Percentiles rank a stretch among this genome's conserved stretches.
Evolutionary conservation across 768 basidiomycete species (phyloP).

Genomic region (Macrocybe gigantea): DNA sequence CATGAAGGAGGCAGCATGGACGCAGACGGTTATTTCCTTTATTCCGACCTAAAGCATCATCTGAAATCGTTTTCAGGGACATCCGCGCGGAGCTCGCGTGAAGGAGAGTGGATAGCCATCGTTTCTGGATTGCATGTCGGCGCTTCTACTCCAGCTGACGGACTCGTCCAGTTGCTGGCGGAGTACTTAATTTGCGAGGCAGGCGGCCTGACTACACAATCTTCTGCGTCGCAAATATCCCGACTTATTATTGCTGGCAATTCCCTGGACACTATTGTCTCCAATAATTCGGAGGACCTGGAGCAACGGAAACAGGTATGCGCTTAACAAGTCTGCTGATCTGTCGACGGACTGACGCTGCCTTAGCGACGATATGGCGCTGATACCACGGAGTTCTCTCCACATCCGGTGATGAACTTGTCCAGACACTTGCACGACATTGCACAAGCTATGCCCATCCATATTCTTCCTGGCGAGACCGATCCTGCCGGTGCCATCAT

Average conservation of each 20-base stretch:
- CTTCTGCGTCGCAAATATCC: conserved; percentile 65
- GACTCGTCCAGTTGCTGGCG: conserved; percentile 78
- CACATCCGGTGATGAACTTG: conserved; percentile 69
- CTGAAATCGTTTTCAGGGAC: conserved; percentile 1
- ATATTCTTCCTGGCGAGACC: conserved; percentile 79
- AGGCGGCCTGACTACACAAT: conserved; percentile 63
- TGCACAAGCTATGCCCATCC: conserved; percentile 72
- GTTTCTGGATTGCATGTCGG: conserved; percentile 86
- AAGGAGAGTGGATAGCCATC: conserved; percentile 77
- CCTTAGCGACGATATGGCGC: conserved; percentile 60
- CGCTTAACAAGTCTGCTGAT: conserved; percentile 3
- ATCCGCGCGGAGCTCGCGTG: conserved; percentile 9
- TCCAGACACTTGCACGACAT: conserved; percentile 72
- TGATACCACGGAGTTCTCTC: conserved; percentile 60
- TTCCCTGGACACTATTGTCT: conserved; percentile 56
- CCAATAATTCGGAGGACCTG: conserved; percentile 23
- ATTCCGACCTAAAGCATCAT: conserved; percentile 1
- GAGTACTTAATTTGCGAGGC: conserved; percentile 87
- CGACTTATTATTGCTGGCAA: conserved; percentile 89
- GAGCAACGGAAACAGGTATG: conserved; percentile 50
- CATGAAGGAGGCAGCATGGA: conserved; percentile 41
- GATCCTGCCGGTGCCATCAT: conserved; percentile 89
- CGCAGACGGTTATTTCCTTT: conserved; percentile 52
- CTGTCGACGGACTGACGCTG: not conserved
- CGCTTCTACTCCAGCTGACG: conserved; percentile 51